These are phyloP conservation scores for Ophiostoma perfectum DNA, from an alignment of 2,329 filamentous ascomycete species.

Conservation along the genomic window DNA sequence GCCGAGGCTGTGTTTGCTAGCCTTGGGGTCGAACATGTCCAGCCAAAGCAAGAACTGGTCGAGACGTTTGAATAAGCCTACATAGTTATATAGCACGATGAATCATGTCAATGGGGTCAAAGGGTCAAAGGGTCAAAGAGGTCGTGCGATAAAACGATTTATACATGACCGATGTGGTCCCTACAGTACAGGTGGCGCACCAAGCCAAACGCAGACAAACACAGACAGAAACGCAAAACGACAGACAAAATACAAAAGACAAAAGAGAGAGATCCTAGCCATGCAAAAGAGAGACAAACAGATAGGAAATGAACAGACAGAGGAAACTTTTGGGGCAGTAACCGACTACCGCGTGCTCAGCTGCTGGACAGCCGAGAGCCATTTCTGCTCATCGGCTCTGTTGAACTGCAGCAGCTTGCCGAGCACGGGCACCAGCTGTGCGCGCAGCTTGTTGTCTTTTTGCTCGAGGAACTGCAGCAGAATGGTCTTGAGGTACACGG, in stretches of 20 bases:
- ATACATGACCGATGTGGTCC: slow-evolving; percentile 1
- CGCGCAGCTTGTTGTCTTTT: slow-evolving; percentile 68
- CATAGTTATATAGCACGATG: background rate
- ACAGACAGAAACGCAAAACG: background rate
- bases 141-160: background rate
- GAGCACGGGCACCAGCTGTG: slow-evolving; percentile 71
- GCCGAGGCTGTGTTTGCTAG: slow-evolving; percentile 44
- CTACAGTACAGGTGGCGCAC: background rate
- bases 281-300: background rate
- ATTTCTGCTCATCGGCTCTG: slow-evolving; percentile 72
- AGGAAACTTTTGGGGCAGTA: background rate
- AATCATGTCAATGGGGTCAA: background rate
- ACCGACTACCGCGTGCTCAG: slow-evolving; percentile 29
- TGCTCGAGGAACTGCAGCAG: slow-evolving; percentile 76
- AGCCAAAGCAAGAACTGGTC: slow-evolving; percentile 13
- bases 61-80: slow-evolving; percentile 13
- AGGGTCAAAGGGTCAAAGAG: background rate
- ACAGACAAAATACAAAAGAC: background rate
- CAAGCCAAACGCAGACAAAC: background rate
- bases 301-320: background rate
- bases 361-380: slow-evolving; percentile 67
- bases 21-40: slow-evolving; percentile 35
- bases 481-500: slow-evolving; percentile 72
- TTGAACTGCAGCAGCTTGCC: slow-evolving; percentile 72
- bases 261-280: background rate